Conservation (phyloP, 148 eudicot genomes). For the Selenicereus undatus region DNA sequence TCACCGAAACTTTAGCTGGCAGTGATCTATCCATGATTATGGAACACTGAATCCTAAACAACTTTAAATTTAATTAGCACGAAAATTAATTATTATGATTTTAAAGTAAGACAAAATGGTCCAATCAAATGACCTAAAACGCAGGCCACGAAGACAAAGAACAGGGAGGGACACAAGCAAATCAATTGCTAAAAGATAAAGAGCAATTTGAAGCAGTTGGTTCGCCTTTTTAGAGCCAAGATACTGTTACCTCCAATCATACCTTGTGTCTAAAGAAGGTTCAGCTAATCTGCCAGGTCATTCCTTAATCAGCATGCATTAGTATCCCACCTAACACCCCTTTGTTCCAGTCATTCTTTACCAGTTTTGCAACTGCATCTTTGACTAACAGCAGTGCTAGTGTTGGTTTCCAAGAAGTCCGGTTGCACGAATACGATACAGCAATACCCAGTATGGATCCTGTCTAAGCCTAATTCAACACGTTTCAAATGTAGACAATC, state of each 20-base stretch:
- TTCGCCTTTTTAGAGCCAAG: neutral
- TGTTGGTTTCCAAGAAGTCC: too few species aligned
- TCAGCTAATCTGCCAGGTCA: conserved; percentile 8
- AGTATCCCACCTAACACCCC: conserved; percentile 7
- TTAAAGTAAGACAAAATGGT: neutral
- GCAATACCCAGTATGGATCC: too few species aligned
- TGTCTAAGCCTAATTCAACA: too few species aligned
- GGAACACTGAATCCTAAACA: conserved; percentile 16
- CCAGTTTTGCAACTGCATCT: neutral
- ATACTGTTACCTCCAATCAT: neutral
- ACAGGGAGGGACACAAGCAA: neutral
- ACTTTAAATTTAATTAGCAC: neutral
- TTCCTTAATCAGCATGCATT: neutral
- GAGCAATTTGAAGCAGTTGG: conserved; percentile 10
- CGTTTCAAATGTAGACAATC: too few species aligned
- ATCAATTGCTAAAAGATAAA: neutral
- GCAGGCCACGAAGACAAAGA: neutral
- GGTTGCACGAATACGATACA: too few species aligned
- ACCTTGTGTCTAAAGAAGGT: neutral
- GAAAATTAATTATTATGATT: neutral
- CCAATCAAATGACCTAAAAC: neutral
- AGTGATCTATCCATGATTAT: neutral
- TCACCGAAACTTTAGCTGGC: conserved; percentile 13
- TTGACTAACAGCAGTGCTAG: too few species aligned
- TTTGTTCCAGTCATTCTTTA: neutral